phyloP scores from a whole-genome alignment of 345 rosid species.

The Carallia pectinifolia region DNA sequence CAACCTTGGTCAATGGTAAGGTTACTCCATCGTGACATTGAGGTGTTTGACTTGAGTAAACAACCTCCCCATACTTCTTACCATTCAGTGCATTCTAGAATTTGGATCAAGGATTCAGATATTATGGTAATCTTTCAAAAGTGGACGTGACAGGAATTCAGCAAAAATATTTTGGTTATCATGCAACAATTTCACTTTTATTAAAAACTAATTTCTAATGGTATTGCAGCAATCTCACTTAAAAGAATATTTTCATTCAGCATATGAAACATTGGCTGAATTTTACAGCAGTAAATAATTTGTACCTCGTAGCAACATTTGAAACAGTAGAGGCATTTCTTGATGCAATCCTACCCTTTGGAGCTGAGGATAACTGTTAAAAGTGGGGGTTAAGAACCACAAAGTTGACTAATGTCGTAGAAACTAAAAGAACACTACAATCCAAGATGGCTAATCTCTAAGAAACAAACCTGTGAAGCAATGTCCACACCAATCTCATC shows the following conservation, averaged over 20 bases:
- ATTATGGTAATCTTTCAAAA: too few species aligned
- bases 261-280: background rate
- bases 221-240: too few species aligned
- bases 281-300: background rate
- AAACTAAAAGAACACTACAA: background rate
- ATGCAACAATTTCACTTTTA: too few species aligned
- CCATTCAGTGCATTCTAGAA: too few species aligned
- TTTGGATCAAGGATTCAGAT: too few species aligned
- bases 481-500: conserved; percentile 98
- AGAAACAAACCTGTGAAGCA: conserved; percentile 82
- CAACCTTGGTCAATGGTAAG: too few species aligned
- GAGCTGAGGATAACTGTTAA: conserved; percentile 88
- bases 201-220: too few species aligned
- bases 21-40: too few species aligned
- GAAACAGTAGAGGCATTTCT: conserved; percentile 43
- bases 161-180: too few species aligned
- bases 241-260: background rate
- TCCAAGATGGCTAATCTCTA: background rate
- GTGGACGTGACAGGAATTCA: too few species aligned
- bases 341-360: conserved; percentile 82
- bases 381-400: background rate
- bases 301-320: conserved; percentile 43
- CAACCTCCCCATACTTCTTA: too few species aligned
- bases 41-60: too few species aligned
- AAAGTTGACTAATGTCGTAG: background rate